Evolutionary conservation across 2,329 filamentous ascomycete genomes (phyloP), one percentile per base, ranked within the genome.

Genomic region (Claviceps digitariae): DNA sequence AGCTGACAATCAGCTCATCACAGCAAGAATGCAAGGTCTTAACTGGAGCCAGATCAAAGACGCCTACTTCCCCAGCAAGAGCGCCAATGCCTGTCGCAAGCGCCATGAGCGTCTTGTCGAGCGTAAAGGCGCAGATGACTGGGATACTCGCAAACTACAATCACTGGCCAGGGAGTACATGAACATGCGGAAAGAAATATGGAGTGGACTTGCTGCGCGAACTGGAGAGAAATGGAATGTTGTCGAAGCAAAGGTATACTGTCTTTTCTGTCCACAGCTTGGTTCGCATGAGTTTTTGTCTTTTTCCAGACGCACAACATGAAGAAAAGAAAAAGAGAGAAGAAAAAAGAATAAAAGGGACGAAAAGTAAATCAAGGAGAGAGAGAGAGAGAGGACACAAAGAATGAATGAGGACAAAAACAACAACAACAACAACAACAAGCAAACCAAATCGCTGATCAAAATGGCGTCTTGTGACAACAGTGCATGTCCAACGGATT

Each of bases 21-120:
- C 74, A 45, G 86, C 87, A 17, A 80, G 89, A 52, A 79, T 84
- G 48, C 80, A 83, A 62, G 86, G 86, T 25, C 77, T 90, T 65
- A 91, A 90, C 69, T 95, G 89, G 89, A 78, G 80, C 52, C 84
- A 87, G 61, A 93, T 94, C 64, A 83, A 89, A 61, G 75, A 76
- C 56, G 79, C 77, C 57, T 81, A 88, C 69, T 95, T 95, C 66
- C 85, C 84, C 1, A 75, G 70, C 65, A 95, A 95, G 73, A 82
- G 80, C 9, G 73, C 84, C 55, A 93, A 93, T 66, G 90, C 90
- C 20, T 95, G 89, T 70, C 86, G 89, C 58, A 95, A 95, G 72
- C 81, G 89, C 53, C 88, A 94, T 62, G 89, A 95, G 69, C 78
- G 89, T 43, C 72, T 95, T 59, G 83, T 91, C 75, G 86, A 91